Base-by-base conservation (phyloP, 164 flowering plant genomes). In the Cinnamomum chago region DNA sequence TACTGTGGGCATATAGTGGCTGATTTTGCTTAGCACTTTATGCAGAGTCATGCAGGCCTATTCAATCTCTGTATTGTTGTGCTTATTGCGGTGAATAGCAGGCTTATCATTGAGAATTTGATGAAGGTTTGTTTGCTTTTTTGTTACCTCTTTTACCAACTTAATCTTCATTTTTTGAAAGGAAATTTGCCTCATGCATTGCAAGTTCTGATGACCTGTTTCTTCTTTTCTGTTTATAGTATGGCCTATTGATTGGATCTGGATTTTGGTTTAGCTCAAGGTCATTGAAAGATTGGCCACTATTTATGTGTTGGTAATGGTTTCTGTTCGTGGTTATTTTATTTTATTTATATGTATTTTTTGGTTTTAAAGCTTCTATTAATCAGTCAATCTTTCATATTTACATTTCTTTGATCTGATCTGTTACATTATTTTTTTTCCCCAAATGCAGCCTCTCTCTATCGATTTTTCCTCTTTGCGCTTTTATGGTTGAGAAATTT, bases 21-120 rank as follows among this genome's bases (percentile, higher is more conserved):
- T 33, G 70, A 67, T 30, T 28, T 67, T 9, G 15, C 62, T 73
- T 67, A 40, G 47, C 70, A 50, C 76, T 78, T 79, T 76, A 10
- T 76, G 68, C 94, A 95, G 99, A 95, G 99, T 67, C 99, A 95
- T 83, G 98, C 97, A 60, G 99, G 98, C 47, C 89, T 95, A 58
- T 87, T 93, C 83, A 95, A 95, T 77, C 95, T 95, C 47, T 95
- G 98, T 77, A 84, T 95, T 70, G 96, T 95, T 52, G 93, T 95
- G 74, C 97, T 95, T 79, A 88, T 95, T 75, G 97, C 99, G 18
- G 95, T 95, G 33, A 95, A 95, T 82, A 84, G 98, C 85, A 81
- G 99, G 78, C 97, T 92, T 70, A 95, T 95, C 76, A 92, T 95
- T 68, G 99, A 95, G 72, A 95, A 95, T 78, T 76, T 95, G 62